A percentile compares a stretch with the other conserved stretches of the same genome.
Conservation (phyloP, 2,329 filamentous ascomycete species). For the Verticillium dahliae region DNA sequence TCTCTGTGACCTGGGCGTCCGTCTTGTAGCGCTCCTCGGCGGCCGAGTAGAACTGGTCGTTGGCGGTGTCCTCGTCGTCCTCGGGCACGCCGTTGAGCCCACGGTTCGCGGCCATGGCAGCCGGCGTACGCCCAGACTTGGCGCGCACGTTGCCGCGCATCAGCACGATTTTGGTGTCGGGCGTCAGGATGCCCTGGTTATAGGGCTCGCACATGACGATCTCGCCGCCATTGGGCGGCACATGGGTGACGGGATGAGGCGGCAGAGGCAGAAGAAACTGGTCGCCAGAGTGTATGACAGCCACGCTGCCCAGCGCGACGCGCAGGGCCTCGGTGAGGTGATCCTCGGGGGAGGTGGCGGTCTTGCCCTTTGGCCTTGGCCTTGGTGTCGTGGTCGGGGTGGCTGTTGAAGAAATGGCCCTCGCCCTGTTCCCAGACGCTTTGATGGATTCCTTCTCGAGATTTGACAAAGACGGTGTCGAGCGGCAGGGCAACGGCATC, state of each 20-base stretch:
- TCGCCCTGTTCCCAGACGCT: slow-evolving; percentile 78
- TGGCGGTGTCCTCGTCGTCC: slow-evolving; percentile 74
- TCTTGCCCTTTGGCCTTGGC: slow-evolving; percentile 28
- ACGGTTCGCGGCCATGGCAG: slow-evolving; percentile 39
- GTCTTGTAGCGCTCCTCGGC: slow-evolving; percentile 69
- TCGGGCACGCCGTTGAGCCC: slow-evolving; percentile 52
- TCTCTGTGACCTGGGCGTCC: slow-evolving; percentile 51
- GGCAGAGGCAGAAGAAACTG: slow-evolving; percentile 70
- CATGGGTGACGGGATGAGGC: slow-evolving; percentile 80
- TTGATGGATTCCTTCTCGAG: slow-evolving; percentile 75
- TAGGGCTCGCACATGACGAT: slow-evolving; percentile 94
- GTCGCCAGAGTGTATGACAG: slow-evolving; percentile 79
- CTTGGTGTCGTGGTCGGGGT: slow-evolving; percentile 27
- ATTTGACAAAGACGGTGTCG: slow-evolving; percentile 79
- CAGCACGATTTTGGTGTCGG: slow-evolving; percentile 78
- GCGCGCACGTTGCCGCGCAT: slow-evolving; percentile 54
- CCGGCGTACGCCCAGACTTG: slow-evolving; percentile 38
- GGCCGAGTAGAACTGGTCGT: slow-evolving; percentile 88
- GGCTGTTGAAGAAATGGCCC: slow-evolving; percentile 68
- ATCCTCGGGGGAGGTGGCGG: slow-evolving; percentile 38
- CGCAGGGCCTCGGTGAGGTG: slow-evolving; percentile 62
- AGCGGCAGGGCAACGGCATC: slow-evolving; percentile 75
- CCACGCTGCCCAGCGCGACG: slow-evolving; percentile 64
- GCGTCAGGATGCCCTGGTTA: slow-evolving; percentile 72
- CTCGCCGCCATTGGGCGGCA: slow-evolving; percentile 75